A percentile compares a stretch with the other conserved stretches of the same genome.
Conservation (phyloP, 306 rosid genomes). For the Fagus crenata region DNA sequence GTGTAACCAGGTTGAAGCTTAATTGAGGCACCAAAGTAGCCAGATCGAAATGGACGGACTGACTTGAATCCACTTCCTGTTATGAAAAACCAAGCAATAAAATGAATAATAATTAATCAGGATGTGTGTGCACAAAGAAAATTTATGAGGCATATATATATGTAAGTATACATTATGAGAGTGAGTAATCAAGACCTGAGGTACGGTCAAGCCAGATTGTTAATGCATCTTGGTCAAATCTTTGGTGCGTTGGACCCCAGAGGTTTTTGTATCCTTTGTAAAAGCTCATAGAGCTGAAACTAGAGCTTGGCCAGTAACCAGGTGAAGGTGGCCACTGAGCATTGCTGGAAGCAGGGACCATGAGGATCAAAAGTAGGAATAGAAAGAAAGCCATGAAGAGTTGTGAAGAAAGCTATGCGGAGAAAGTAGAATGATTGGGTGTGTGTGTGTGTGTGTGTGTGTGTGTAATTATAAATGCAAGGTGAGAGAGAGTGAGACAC, state of each 20-base stretch:
- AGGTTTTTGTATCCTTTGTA: slow-evolving; percentile 66
- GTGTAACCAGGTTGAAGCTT: slow-evolving; percentile 95
- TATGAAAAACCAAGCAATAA: slow-evolving; percentile 13
- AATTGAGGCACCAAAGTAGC: slow-evolving; percentile 85
- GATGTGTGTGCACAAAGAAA: background rate
- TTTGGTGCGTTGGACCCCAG: slow-evolving; percentile 92
- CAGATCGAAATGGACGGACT: slow-evolving; percentile 79
- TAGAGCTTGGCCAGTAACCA: slow-evolving; percentile 90
- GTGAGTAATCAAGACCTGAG: slow-evolving; percentile 43
- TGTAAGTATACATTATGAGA: background rate
- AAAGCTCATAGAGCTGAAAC: slow-evolving; percentile 62
- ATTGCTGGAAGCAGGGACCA: slow-evolving; percentile 46
- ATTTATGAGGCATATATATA: background rate
- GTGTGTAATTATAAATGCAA: slow-evolving; percentile 44
- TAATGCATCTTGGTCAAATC: slow-evolving; percentile 53
- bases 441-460: background rate
- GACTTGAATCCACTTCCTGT: slow-evolving; percentile 97
- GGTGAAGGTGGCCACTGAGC: slow-evolving; percentile 87
- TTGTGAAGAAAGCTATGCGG: slow-evolving; percentile 1
- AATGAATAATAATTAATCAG: background rate
- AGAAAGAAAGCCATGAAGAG: slow-evolving; percentile 51
- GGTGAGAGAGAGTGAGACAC: slow-evolving; percentile 35
- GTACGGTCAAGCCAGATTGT: slow-evolving; percentile 90
- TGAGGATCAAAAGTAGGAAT: slow-evolving; percentile 39
- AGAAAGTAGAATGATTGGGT: slow-evolving; percentile 40